Evolutionary conservation across 164 flowering plant species (phyloP).

Genomic region (Umbilicus rupestris): DNA sequence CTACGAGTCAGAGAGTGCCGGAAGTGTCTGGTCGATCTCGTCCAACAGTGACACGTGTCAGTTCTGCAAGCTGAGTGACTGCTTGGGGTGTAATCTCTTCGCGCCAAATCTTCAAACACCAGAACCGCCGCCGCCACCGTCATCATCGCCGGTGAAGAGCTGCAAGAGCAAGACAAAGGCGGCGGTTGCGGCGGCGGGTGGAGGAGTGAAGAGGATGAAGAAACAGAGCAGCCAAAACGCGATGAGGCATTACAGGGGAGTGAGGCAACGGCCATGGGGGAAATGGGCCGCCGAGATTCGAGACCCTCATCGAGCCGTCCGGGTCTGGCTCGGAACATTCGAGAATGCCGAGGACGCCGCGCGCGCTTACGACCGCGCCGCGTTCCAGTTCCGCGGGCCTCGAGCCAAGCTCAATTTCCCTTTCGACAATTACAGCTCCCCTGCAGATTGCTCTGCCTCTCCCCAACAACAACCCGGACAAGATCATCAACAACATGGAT

Average conservation of each 20-base stretch:
- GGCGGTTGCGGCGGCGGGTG: background rate
- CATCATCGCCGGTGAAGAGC: no score
- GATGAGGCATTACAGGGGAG: slow-evolving; percentile 27
- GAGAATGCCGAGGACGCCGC: slow-evolving; percentile 43
- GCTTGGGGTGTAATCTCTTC: slow-evolving; percentile 42
- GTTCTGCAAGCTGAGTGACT: slow-evolving; percentile 31
- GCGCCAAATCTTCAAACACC: slow-evolving; percentile 10
- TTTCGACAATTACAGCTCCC: slow-evolving; percentile 15
- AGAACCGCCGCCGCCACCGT: background rate
- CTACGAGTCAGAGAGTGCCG: background rate
- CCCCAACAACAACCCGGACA: background rate
- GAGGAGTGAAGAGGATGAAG: background rate
- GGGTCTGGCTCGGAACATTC: slow-evolving; percentile 49
- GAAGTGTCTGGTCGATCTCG: slow-evolving; percentile 9
- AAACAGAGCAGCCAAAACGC: background rate
- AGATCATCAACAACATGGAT: background rate
- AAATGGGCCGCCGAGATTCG: slow-evolving; percentile 51
- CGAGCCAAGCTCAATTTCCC: slow-evolving; percentile 51
- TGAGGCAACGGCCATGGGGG: slow-evolving; percentile 46
- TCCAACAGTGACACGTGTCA: slow-evolving; percentile 24
- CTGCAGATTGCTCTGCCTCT: background rate
- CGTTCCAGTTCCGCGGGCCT: slow-evolving; percentile 39
- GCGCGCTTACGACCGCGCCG: slow-evolving; percentile 41
- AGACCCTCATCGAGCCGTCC: slow-evolving; percentile 29
- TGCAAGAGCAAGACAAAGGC: background rate